Conservation (phyloP, 768 basidiomycete genomes). For the Trametes cubensis region DNA sequence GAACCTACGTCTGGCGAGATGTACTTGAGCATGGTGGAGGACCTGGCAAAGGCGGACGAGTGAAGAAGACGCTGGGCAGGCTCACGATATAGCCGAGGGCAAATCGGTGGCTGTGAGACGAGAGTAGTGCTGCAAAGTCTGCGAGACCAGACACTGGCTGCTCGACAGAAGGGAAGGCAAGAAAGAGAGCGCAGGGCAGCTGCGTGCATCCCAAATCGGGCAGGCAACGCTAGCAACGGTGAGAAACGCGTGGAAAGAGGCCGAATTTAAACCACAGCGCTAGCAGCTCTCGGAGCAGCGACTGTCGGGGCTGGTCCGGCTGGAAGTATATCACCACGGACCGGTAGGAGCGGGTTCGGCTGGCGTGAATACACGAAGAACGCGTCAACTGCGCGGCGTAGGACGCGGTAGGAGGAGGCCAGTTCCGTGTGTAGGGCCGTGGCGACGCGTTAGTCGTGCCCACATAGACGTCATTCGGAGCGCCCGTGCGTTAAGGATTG, state of each 20-base stretch:
- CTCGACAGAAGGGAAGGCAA: slow-evolving; percentile 4
- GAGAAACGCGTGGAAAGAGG: slow-evolving; percentile 10
- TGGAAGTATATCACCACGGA: no score
- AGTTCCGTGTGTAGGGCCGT: no score
- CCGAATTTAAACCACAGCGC: background rate
- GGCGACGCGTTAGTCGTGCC: background rate
- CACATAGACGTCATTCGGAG: slow-evolving; percentile 3
- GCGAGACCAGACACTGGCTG: background rate
- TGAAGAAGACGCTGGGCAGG: background rate
- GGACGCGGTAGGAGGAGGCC: no score
- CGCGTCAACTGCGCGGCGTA: no score
- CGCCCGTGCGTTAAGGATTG: background rate
- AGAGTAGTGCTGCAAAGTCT: background rate
- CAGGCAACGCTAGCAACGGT: slow-evolving; percentile 14
- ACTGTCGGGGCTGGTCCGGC: no score
- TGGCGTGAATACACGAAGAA: no score
- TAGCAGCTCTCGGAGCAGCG: background rate
- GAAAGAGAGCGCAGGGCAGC: slow-evolving; percentile 1
- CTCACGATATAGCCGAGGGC: background rate
- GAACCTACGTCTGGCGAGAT: slow-evolving; percentile 44
- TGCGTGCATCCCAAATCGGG: slow-evolving; percentile 20
- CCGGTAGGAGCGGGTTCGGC: no score
- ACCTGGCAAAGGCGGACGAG: slow-evolving; percentile 1
- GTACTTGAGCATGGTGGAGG: slow-evolving; percentile 39
- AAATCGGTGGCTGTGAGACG: background rate